These are phyloP conservation scores for Cystoisospora suis DNA, from an alignment of 169 alveolate genomes.

Conservation along the genomic window DNA sequence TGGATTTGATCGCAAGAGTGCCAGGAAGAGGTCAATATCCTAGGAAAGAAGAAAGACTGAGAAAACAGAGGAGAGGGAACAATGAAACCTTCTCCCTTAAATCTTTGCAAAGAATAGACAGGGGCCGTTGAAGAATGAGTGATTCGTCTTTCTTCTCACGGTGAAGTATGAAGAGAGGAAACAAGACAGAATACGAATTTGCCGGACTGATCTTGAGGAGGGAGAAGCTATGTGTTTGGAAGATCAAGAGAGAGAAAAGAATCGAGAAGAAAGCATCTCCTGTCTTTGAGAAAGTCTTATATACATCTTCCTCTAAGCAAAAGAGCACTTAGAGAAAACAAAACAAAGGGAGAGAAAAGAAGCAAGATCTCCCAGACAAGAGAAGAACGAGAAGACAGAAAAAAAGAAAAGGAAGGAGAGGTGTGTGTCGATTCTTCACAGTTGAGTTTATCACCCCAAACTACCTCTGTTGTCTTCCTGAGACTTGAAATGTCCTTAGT, in stretches of 20 bases:
- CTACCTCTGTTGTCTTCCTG: no score
- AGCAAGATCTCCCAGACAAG: not conserved
- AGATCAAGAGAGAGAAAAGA: not conserved
- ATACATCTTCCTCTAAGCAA: not conserved
- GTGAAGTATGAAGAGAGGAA: not conserved
- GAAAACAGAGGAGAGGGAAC: no score
- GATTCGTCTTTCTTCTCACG: not conserved
- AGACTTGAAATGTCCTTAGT: no score
- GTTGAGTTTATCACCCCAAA: no score
- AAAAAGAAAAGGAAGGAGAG: not conserved
- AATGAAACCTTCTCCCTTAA: no score
- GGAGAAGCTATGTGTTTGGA: not conserved
- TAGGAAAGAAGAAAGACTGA: no score
- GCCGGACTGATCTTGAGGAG: not conserved
- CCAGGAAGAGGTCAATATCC: no score
- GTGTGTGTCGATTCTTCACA: not conserved
- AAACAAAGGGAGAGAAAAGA: not conserved
- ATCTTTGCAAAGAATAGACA: no score
- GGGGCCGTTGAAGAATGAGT: no score
- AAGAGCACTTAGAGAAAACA: not conserved
- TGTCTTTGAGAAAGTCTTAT: not conserved
- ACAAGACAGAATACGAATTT: not conserved
- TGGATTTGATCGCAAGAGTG: no score
- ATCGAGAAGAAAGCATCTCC: not conserved
- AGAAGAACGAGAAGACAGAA: not conserved